Evolutionary conservation across 371 early-diverging fungal species (phyloP), one percentile per base, ranked within the genome.

Genomic region (Syncephalastrum sp.): DNA sequence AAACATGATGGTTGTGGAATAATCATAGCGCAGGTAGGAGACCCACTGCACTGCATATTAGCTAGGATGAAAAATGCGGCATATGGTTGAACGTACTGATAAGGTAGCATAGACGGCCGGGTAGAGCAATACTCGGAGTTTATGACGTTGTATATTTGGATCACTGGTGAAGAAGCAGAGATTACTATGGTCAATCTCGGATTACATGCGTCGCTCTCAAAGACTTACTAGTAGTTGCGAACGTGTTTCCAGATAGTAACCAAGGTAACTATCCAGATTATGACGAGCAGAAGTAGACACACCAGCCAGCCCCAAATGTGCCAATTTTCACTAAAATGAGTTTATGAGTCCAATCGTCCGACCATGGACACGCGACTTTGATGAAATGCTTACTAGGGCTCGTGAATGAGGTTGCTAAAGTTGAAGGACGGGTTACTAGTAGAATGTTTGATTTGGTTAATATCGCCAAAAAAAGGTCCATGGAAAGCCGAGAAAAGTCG

Each of bases 281-380:
- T 54, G 33, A 69, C 47, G 0, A 74, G 60, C 14, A 77, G 57
- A 27, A 74, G 47, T 1, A 69, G 62, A 43, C 70, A 75, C 3
- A 60, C 64, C 16, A 74, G 46, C 79, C 79, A 79, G 16, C 79
- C 76, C 69, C 69, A 72, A 12, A 79, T 56, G 63, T 79, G 79
- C 74, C 67, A 67, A 16, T 70, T 68, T 27, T 66, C 61, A 29
- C 78, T 77, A 53, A 25, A 17, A n/a, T 4, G n/a, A 54, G 49
- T 27, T n/a, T 17, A 27, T 23, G 4, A 29, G 42, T 7, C 29
- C 29, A 23, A 27, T 21, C 25, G 16, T 52, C 7, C 45, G 13
- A 50, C 24, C 5, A 19, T 50, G 50, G 7, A 27, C 10, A 8
- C 25, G 14, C 3, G 27, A 33, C 3, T 10, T 25, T 8, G 4